phyloP scores from a whole-genome alignment of 352 stramenopile genomes.

The Globisporangium solare region DNA sequence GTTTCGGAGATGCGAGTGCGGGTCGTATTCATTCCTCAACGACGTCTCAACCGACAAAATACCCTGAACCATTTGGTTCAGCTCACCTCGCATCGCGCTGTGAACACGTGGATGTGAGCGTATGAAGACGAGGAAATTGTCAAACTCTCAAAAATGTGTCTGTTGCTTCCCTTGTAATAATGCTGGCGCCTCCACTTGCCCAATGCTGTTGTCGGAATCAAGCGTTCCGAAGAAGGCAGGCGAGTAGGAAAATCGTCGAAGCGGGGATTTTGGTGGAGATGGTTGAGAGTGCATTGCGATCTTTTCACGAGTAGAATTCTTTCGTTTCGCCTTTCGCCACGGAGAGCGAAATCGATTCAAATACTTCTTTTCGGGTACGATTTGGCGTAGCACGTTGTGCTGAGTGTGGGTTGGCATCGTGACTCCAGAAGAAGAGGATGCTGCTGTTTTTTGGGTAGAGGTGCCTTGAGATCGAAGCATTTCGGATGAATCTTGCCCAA shows the following conservation, averaged over 20 bases:
- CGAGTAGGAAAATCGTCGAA: conserved; percentile 9
- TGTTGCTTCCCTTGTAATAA: conserved; percentile 19
- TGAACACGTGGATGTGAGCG: conserved; percentile 34
- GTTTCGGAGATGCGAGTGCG: conserved; percentile 33
- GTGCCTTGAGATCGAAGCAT: background rate
- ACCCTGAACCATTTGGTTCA: conserved; percentile 67
- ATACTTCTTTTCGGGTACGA: background rate
- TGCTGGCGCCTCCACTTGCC: background rate
- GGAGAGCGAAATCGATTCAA: background rate
- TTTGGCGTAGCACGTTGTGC: background rate
- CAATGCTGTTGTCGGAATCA: background rate
- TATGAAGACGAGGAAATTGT: conserved; percentile 39
- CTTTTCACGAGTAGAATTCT: conserved; percentile 1
- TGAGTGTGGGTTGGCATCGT: background rate
- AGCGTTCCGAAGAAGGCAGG: conserved; percentile 3
- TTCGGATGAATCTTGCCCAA: background rate
- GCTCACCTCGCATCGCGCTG: conserved; percentile 53
- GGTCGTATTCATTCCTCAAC: conserved; percentile 43
- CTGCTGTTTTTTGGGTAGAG: conserved; percentile 1
- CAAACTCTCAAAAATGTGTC: conserved; percentile 33
- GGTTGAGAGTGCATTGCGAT: conserved; percentile 5
- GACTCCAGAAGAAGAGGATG: background rate
- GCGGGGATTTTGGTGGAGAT: conserved; percentile 13
- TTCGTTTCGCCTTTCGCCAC: conserved; percentile 1
- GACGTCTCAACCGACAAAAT: conserved; percentile 51